Evolutionary conservation across 2,329 filamentous ascomycete genomes (phyloP).

Genomic region (Elsinoe fawcettii): DNA sequence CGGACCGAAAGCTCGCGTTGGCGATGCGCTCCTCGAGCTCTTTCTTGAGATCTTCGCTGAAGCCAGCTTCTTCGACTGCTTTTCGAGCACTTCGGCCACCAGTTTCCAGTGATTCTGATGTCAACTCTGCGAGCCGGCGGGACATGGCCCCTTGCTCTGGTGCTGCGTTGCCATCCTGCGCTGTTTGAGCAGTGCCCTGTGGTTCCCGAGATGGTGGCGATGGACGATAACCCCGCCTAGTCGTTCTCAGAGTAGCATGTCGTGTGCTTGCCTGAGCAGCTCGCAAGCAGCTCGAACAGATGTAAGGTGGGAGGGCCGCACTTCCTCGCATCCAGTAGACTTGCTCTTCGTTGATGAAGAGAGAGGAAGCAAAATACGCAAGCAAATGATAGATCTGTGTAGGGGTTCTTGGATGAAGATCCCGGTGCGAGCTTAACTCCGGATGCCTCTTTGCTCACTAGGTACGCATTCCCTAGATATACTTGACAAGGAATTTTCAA

Average conservation of each 20-base stretch:
- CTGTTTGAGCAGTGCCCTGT: conserved; percentile 13
- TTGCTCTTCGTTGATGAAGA: background rate
- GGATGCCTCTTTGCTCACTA: too few relatives aligned
- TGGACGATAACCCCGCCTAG: conserved; percentile 12
- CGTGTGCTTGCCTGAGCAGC: conserved; percentile 21
- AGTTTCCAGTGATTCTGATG: conserved; percentile 49
- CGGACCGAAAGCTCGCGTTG: conserved; percentile 46
- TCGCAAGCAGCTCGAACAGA: conserved; percentile 36
- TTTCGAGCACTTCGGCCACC: conserved; percentile 49
- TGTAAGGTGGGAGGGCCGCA: conserved; percentile 21
- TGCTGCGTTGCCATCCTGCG: conserved; percentile 20
- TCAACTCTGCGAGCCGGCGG: conserved; percentile 51
- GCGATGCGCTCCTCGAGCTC: conserved; percentile 53
- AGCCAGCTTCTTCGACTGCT: conserved; percentile 54
- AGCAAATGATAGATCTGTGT: background rate
- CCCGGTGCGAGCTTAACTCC: background rate
- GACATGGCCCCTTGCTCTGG: conserved; percentile 50
- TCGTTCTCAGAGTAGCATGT: background rate
- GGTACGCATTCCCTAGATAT: too few relatives aligned
- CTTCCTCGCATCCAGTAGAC: conserved; percentile 23
- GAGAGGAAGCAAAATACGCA: background rate
- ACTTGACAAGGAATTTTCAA: too few relatives aligned
- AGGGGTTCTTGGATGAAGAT: background rate
- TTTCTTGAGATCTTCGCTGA: conserved; percentile 53
- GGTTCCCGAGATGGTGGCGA: conserved; percentile 21